phyloP scores from a whole-genome alignment of 331 rosid species.

The Spiraea crenata region DNA sequence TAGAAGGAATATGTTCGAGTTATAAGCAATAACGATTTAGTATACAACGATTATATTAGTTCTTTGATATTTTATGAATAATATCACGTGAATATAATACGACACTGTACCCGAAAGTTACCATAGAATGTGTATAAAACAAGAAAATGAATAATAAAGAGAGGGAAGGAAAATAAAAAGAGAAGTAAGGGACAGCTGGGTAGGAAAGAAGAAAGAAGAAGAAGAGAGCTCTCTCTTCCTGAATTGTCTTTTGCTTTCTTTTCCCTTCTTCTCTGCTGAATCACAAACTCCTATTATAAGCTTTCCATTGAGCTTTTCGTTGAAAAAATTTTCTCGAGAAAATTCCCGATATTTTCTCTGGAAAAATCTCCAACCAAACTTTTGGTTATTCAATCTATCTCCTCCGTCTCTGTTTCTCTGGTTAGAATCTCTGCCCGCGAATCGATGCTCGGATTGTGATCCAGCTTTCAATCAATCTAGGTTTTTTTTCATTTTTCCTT shows the following conservation, averaged over 20 bases:
- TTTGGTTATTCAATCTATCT: background rate
- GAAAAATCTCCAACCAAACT: constrained; percentile 10
- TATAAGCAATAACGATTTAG: too few species aligned
- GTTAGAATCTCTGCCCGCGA: constrained; percentile 17
- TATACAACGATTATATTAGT: too few species aligned
- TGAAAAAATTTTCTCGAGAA: constrained; percentile 20
- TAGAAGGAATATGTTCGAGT: too few species aligned
- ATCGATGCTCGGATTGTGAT: constrained; percentile 10
- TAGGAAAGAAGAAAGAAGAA: background rate
- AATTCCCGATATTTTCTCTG: constrained; percentile 14
- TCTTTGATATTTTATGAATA: too few species aligned
- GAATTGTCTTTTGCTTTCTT: background rate
- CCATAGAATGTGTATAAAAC: background rate
- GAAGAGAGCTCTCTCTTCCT: background rate
- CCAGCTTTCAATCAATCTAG: constrained; percentile 11
- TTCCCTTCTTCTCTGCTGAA: background rate
- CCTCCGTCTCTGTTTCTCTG: constrained; percentile 1
- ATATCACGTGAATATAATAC: too few species aligned
- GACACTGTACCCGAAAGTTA: too few species aligned
- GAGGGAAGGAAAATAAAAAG: background rate
- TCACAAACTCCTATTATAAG: background rate
- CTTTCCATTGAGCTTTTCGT: background rate
- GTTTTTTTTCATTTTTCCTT: background rate
- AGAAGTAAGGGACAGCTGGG: background rate
- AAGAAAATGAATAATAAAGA: background rate